A percentile compares a stretch with the other conserved stretches of the same genome.
Conservation (phyloP, 2,329 filamentous ascomycete species). For the Chrysosporium queenslandicum region DNA sequence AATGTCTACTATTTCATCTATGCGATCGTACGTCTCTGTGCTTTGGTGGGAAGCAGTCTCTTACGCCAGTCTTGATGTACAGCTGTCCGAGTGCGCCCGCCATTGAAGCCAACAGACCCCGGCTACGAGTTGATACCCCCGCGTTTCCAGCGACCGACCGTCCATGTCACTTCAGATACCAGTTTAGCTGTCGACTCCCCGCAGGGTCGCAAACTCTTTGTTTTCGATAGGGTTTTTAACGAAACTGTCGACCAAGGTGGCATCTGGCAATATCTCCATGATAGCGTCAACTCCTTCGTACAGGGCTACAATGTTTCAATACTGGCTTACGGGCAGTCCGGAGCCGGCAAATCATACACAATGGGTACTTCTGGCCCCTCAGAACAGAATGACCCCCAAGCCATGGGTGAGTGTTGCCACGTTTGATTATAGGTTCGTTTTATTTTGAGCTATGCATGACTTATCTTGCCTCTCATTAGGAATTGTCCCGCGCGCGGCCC, state of each 20-base stretch:
- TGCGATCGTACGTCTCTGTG: too few species aligned
- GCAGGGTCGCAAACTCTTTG: constrained; percentile 86
- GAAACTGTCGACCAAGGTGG: constrained; percentile 77
- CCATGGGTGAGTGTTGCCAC: constrained; percentile 58
- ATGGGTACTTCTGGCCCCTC: constrained; percentile 89
- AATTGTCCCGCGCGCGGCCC: constrained; percentile 87
- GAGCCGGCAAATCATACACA: constrained; percentile 94
- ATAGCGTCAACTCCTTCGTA: constrained; percentile 80
- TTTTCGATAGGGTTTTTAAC: constrained; percentile 90
- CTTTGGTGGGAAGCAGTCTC: too few species aligned
- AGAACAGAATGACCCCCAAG: constrained; percentile 59
- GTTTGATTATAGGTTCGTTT: neutral
- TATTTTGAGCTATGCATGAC: neutral
- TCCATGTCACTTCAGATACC: constrained; percentile 76
- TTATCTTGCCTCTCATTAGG: constrained; percentile 44
- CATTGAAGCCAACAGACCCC: constrained; percentile 71
- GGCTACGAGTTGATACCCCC: constrained; percentile 93
- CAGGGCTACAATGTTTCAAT: constrained; percentile 98
- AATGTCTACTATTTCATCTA: too few species aligned
- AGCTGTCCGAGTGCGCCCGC: constrained; percentile 90
- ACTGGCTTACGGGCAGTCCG: constrained; percentile 92
- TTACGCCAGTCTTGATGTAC: too few species aligned
- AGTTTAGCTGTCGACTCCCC: constrained; percentile 81
- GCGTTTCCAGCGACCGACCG: constrained; percentile 85
- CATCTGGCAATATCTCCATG: constrained; percentile 85